Evolutionary conservation across 805 yeast species (phyloP).

Genomic region (Millerozyma acaciae): DNA sequence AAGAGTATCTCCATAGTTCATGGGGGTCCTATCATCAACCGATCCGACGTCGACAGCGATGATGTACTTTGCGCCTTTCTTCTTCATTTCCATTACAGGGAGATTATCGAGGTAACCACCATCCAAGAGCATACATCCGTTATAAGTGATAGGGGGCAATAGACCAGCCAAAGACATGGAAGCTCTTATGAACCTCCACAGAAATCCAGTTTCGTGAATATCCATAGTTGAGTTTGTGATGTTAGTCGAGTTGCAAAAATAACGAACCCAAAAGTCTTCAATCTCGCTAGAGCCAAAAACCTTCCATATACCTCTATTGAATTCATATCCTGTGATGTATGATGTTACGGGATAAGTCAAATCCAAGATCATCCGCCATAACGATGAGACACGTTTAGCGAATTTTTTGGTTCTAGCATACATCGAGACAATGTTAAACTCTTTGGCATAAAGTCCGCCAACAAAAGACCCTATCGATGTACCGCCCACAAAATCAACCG

Average conservation of each 20-base stretch:
- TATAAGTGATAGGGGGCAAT: slow-evolving; percentile 81
- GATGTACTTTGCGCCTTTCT: slow-evolving; percentile 78
- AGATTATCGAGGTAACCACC: slow-evolving; percentile 95
- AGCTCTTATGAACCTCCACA: slow-evolving; percentile 94
- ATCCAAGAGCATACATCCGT: slow-evolving; percentile 89
- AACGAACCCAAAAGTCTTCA: slow-evolving; percentile 93
- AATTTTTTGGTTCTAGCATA: slow-evolving; percentile 88
- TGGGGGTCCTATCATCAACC: slow-evolving; percentile 83
- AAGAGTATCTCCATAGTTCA: slow-evolving; percentile 88
- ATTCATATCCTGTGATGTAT: slow-evolving; percentile 95
- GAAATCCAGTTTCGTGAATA: slow-evolving; percentile 84
- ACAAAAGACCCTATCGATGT: slow-evolving; percentile 95
- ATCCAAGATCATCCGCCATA: slow-evolving; percentile 83
- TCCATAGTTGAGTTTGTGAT: slow-evolving; percentile 95
- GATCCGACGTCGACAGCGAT: slow-evolving; percentile 97
- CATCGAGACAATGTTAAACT: slow-evolving; percentile 85
- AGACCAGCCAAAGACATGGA: slow-evolving; percentile 96
- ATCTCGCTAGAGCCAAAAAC: slow-evolving; percentile 87
- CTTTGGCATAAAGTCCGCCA: slow-evolving; percentile 92
- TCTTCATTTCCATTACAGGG: slow-evolving; percentile 89
- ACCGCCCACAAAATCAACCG: slow-evolving; percentile 92
- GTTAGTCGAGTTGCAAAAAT: slow-evolving; percentile 87
- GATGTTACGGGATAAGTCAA: slow-evolving; percentile 92
- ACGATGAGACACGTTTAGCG: slow-evolving; percentile 72
- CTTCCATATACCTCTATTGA: slow-evolving; percentile 97